phyloP scores from a whole-genome alignment of 177 flowering plant genomes.

The Vitis hybrid region DNA sequence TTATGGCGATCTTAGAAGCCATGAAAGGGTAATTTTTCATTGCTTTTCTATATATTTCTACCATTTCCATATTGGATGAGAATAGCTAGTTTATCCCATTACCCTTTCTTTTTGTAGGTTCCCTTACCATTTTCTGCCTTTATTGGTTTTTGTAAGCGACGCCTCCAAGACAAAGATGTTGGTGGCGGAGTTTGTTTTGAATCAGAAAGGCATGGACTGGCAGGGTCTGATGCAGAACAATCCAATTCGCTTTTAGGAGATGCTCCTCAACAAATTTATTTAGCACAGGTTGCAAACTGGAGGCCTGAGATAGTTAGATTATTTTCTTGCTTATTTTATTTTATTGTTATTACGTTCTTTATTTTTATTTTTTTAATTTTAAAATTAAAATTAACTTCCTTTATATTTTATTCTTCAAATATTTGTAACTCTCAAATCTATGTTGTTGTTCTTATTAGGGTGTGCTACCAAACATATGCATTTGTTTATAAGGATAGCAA shows the following conservation, averaged over 20 bases:
- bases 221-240: constrained; percentile 20
- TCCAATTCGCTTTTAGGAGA: constrained; percentile 25
- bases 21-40: constrained; percentile 67
- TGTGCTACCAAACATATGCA: not conserved
- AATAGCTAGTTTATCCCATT: not conserved
- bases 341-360: not conserved
- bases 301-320: not conserved
- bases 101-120: constrained; percentile 43
- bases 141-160: constrained; percentile 57
- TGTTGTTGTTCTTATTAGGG: not conserved
- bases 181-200: constrained; percentile 19
- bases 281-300: constrained; percentile 69
- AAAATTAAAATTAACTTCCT: not conserved
- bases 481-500: not conserved
- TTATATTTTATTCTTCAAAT: not conserved
- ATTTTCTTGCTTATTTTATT: constrained; percentile 1
- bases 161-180: constrained; percentile 17
- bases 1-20: constrained; percentile 86
- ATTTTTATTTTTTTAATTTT: not conserved
- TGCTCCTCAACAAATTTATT: constrained; percentile 56
- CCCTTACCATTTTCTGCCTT: constrained; percentile 74
- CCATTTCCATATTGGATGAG: too few species aligned
- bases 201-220: constrained; percentile 20
- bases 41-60: too few species aligned
- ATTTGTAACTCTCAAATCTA: not conserved